Evolutionary conservation across 192 early-diverging fungal genomes (phyloP).

Genomic region (Coemansia sp.): DNA sequence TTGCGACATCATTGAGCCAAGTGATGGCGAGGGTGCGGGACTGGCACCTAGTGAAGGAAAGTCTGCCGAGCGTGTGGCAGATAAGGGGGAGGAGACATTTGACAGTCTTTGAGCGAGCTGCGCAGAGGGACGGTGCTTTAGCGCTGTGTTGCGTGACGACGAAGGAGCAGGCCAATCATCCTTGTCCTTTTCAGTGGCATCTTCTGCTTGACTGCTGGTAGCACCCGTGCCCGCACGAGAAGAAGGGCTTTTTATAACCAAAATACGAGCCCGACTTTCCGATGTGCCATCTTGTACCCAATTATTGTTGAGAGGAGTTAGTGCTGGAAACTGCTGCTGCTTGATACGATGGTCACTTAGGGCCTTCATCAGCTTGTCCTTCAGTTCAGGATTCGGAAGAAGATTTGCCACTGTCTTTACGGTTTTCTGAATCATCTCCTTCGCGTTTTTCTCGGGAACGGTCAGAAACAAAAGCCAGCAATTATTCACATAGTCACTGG

Average conservation of each 20-base stretch:
- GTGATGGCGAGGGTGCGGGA: slow-evolving; percentile 6
- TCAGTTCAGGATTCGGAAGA: slow-evolving; percentile 24
- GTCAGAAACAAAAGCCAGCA: slow-evolving; percentile 53
- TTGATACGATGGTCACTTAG: slow-evolving; percentile 32
- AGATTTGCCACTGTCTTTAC: slow-evolving; percentile 29
- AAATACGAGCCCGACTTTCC: slow-evolving; percentile 18
- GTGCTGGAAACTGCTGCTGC: slow-evolving; percentile 53
- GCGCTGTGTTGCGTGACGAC: neutral
- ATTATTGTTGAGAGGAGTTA: slow-evolving; percentile 24
- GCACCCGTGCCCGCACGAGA: neutral
- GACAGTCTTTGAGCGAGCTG: slow-evolving; percentile 3
- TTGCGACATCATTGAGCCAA: slow-evolving; percentile 14
- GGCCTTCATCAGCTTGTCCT: slow-evolving; percentile 25
- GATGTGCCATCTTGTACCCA: neutral
- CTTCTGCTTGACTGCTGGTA: neutral
- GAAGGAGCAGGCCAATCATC: slow-evolving; percentile 13
- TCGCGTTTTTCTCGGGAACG: slow-evolving; percentile 46
- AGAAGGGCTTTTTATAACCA: slow-evolving; percentile 29
- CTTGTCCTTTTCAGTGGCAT: neutral
- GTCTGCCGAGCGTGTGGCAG: neutral
- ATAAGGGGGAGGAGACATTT: neutral
- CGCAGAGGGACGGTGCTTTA: neutral
- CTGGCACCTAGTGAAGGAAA: slow-evolving; percentile 35
- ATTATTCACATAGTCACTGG: slow-evolving; percentile 43
- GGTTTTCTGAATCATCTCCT: slow-evolving; percentile 53